These are phyloP conservation scores for Spergularia azorica DNA, from an alignment of 179 eudicot genomes.

Conservation along the genomic window DNA sequence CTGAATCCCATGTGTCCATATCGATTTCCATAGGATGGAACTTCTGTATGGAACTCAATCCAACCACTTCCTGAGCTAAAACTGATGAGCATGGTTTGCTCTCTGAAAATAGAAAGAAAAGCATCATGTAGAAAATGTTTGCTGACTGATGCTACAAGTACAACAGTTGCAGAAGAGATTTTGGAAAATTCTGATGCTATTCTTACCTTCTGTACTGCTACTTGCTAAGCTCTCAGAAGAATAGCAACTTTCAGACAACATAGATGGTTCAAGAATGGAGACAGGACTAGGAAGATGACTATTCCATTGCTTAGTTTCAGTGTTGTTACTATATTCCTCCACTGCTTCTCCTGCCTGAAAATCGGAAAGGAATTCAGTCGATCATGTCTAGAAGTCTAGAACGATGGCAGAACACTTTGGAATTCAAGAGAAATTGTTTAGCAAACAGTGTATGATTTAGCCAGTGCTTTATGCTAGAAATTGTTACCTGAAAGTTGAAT, in stretches of 20 bases:
- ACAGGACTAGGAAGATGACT: slow-evolving; percentile 65
- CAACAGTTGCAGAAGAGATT: not conserved
- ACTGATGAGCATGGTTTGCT: slow-evolving; percentile 59
- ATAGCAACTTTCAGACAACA: slow-evolving; percentile 65
- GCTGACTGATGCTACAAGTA: too few species aligned
- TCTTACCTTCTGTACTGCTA: slow-evolving; percentile 59
- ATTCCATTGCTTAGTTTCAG: slow-evolving; percentile 44
- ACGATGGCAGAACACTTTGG: not conserved
- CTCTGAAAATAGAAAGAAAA: slow-evolving; percentile 41
- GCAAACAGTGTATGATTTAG: too few species aligned
- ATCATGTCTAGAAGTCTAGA: not conserved
- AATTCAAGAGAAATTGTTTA: not conserved
- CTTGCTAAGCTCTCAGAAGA: slow-evolving; percentile 65
- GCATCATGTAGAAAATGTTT: not conserved
- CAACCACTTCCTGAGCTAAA: slow-evolving; percentile 47
- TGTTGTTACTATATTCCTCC: slow-evolving; percentile 40
- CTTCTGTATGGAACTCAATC: slow-evolving; percentile 30
- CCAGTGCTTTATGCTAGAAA: not conserved
- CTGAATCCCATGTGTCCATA: slow-evolving; percentile 44
- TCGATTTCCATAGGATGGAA: slow-evolving; percentile 27
- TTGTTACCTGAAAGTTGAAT: slow-evolving; percentile 54
- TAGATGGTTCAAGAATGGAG: slow-evolving; percentile 73
- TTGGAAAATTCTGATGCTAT: not conserved
- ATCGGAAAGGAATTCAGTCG: not conserved
- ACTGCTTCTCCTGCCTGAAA: slow-evolving; percentile 43